Base-by-base conservation (phyloP, 805 yeast genomes). In the Cyberlindnera petersonii region DNA sequence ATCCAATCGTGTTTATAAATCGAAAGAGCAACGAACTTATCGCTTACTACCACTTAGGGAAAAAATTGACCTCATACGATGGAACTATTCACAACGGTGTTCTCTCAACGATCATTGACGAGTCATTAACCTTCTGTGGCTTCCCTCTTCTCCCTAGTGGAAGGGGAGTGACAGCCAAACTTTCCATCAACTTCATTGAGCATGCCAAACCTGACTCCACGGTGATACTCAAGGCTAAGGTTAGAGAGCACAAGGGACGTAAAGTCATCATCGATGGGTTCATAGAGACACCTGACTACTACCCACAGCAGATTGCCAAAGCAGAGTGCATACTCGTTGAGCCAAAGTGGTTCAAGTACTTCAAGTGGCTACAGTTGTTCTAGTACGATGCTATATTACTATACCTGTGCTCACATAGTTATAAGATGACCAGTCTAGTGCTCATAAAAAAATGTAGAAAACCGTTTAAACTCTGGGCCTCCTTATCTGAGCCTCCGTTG, bases 91-190 rank as follows among this genome's bases (percentile, higher is more conserved):
- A 87, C 56, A 82, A 84, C 51, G 96, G 97, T 4, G 69, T 89
- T 4, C 61, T 86, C 5, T 73, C 94, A 2, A 79, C 95, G 2
- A 59, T 91, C 11, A 48, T 91, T 37, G 98, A 91, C 61, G 97
- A 89, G 57, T 82, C 83, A 0, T 64, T 91, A 21, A 86, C 96
- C 53, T 70, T 78, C 31, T 84, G 95, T 53, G 98, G 96, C 13
- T 91, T 88, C 57, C 78, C 86, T 4, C 64, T 72, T 20, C 66
- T 91, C 10, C 98, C 98, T 1, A 77, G 79, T 41, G 74, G 78
- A 40, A 70, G 82, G 35, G 98, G 98, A 11, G 96, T 93, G 18
- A 91, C 98, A 0, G 98, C 96, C 0, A 72, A 70, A 35, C 65
- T 91, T 30, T 62, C 72, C 3, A 67, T 91, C 8, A 69, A 82